Evolutionary conservation across 2,329 filamentous ascomycete species (phyloP).

Genomic region (Sarocladium strictum): DNA sequence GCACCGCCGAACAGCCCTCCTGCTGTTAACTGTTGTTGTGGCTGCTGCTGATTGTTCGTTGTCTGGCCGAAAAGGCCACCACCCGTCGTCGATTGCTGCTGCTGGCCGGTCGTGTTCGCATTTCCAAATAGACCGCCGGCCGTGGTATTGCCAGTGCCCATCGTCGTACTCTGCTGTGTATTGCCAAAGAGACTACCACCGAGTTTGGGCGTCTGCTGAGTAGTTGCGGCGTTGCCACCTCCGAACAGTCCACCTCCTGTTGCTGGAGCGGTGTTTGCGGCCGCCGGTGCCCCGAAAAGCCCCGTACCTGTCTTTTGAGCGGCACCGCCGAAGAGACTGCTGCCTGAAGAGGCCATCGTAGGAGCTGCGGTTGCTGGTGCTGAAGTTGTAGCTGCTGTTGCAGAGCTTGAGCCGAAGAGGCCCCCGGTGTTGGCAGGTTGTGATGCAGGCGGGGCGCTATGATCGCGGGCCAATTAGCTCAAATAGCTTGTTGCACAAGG

Average conservation of each 20-base stretch:
- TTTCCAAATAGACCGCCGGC: constrained; percentile 18
- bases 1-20: constrained; percentile 13
- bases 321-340: constrained; percentile 1
- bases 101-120: constrained; percentile 5
- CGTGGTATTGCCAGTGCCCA: not conserved
- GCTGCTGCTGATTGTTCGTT: constrained; percentile 18
- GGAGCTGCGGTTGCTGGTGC: constrained; percentile 15
- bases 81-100: constrained; percentile 14
- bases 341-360: constrained; percentile 25
- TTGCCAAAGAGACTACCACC: constrained; percentile 26
- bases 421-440: constrained; percentile 28
- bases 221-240: constrained; percentile 16
- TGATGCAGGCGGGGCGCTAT: constrained; percentile 10
- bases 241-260: constrained; percentile 26
- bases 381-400: constrained; percentile 8
- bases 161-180: constrained; percentile 13
- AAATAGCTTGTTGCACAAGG: constrained; percentile 10
- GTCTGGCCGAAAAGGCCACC: constrained; percentile 19
- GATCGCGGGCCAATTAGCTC: constrained; percentile 13
- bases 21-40: constrained; percentile 19
- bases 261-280: constrained; percentile 9
- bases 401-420: constrained; percentile 29
- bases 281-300: constrained; percentile 18
- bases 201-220: constrained; percentile 21
- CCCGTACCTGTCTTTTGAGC: constrained; percentile 14